Base-by-base conservation (phyloP, 2,329 filamentous ascomycete species). In the Aspergillus brasiliensis region DNA sequence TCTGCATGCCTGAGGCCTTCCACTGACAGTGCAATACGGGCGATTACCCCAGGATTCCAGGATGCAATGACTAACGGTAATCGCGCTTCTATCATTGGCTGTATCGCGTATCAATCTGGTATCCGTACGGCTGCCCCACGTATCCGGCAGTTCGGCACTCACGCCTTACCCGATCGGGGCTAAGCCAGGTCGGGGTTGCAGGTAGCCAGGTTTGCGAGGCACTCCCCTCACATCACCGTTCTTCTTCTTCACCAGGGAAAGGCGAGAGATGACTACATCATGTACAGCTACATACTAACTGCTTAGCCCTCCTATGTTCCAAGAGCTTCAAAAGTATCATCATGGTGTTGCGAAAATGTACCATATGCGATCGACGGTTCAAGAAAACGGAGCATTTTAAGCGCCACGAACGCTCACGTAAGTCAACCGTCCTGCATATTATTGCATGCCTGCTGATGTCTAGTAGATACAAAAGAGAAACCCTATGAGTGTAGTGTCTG, bases 311-410 rank as follows among this genome's bases (percentile, higher is more conserved):
- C 37, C 37, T 28, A 49, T 19, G 49, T 63, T 62, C 47, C 49
- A 51, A 46, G 34, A 47, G 7, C 53, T 48, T 44, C 37, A 15
- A 63, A 51, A 63, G 56, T 54, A 55, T 51, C 66, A 68, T 66
- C 69, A 78, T 78, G 76, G 75, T 79, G 62, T 69, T 78, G 56
- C 74, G 73, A 69, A 77, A 79, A 68, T 80, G 78, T 62, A 74
- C 69, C 53, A 78, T 80, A 57, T 84, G 82, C 75, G 82, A 83
- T 63, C 79, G 82, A 62, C 81, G 80, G 62, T 84, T 84, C 73
- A 83, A 81, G 62, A 84, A 84, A 71, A 82, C 80, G 28, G 82
- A 84, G 67, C 82, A 84, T 71, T 80, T 82, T 66, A 83, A 83
- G 68, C 78, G 82, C 44, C 82, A 84, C 70, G 81, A 84, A 67